Evolutionary conservation across 1,284 basidiomycete genomes (phyloP), one percentile per base, ranked within the genome.

Genomic region (Rhodotorula sp.): DNA sequence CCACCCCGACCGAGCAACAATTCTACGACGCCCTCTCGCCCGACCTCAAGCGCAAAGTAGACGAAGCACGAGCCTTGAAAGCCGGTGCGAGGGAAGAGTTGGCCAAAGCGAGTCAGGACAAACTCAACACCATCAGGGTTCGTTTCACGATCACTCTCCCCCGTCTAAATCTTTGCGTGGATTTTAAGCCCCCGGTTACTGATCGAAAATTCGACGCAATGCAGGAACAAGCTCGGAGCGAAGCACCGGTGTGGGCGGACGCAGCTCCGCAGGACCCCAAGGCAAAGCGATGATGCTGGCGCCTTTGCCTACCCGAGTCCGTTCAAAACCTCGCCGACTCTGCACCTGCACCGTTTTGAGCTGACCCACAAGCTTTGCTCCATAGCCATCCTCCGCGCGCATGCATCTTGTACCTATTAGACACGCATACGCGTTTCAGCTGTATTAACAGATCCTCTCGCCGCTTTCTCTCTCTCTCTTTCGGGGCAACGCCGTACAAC

Each of bases 1-100:
- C 73, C 24, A 75, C 73, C 15, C 73, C 73, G 15, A 69, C 56
- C 20, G 73, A 75, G 20, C 57, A 72, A 53, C 59, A 75, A 44
- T 71, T 75, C 62, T 75, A 75, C 71, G 65, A 73, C 63, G 55
- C 68, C 12, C 64, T 75, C 45, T 51, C 60, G 22, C 73, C 73
- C 18, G 73, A 75, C 29, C 65, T 75, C 51, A 70, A 75, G 65
- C 56, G 60, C 30, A 75, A 70, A 55, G 73, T 75, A 26, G 73
- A 75, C 51, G 71, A 70, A 42, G 61, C 62, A 17, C 45, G 61
- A 29, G 55, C 42, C 24, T 15, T 67, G 22, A 54, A 20, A n/a
- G n/a, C n/a, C 22, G 70, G 57, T 42, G 59, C 61, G n/a, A 51
- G 48, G 42, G 46, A 54, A 29, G 67, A 69, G 54, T 54, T 59